A percentile compares a stretch with the other conserved stretches of the same genome.
Evolutionary conservation across 441 rosid genomes (phyloP).

Genomic region (Arabidopsis hybrid): DNA sequence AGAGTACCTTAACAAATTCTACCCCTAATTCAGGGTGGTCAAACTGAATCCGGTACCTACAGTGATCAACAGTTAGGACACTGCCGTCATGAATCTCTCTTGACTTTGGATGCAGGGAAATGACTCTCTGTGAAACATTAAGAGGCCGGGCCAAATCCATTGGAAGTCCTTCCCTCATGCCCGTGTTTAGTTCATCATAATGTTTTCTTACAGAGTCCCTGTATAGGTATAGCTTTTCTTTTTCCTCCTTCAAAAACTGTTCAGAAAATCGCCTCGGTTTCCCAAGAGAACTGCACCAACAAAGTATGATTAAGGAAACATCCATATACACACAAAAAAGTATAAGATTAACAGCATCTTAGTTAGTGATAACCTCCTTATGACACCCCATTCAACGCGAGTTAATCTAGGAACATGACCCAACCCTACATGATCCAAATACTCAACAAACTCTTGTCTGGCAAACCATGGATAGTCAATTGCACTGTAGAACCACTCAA

Average conservation of each 20-base stretch:
- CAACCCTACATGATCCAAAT: conserved; percentile 77
- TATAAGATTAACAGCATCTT: conserved; percentile 31
- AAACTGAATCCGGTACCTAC: conserved; percentile 67
- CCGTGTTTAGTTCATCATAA: conserved; percentile 66
- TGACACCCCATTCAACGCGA: conserved; percentile 83
- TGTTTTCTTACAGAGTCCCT: conserved; percentile 71
- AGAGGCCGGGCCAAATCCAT: conserved; percentile 76
- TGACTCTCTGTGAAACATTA: conserved; percentile 70
- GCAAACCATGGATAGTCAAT: conserved; percentile 87
- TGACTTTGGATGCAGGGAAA: conserved; percentile 65
- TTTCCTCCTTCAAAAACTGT: conserved; percentile 73
- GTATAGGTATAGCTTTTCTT: conserved; percentile 64
- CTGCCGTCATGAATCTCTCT: conserved; percentile 74
- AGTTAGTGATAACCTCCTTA: conserved; percentile 56
- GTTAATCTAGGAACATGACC: conserved; percentile 80
- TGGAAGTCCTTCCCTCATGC: conserved; percentile 73
- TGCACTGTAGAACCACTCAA: conserved; percentile 78
- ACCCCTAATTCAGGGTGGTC: conserved; percentile 65
- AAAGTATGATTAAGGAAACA: conserved; percentile 25
- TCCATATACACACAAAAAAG: conserved; percentile 15
- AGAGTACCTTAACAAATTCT: conserved; percentile 70
- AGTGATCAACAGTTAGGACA: conserved; percentile 65
- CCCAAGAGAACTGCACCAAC: conserved; percentile 70
- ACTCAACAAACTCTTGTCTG: conserved; percentile 74
- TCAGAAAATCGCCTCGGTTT: conserved; percentile 71